A percentile compares a stretch with the other conserved stretches of the same genome.
These are phyloP conservation scores for Pisolithus tinctorius DNA, from an alignment of 768 basidiomycete species.

Conservation along the genomic window DNA sequence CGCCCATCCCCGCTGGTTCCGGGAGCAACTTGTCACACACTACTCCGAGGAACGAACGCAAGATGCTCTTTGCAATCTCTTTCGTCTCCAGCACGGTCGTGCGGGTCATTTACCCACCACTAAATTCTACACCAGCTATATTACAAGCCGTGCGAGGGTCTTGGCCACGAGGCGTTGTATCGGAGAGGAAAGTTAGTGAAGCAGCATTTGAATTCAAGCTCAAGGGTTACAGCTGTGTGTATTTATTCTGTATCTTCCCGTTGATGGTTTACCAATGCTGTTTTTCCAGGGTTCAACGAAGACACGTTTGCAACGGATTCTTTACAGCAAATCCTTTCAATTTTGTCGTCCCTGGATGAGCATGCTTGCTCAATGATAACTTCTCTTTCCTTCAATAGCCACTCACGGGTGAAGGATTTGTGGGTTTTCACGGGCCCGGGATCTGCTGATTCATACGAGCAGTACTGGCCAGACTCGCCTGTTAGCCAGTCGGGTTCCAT, in stretches of 20 bases:
- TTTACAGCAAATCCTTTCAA: constrained; percentile 59
- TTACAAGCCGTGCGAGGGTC: constrained; percentile 71
- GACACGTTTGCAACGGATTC: constrained; percentile 73
- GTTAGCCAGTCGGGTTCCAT: constrained; percentile 30
- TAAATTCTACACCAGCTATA: constrained; percentile 72
- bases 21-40: constrained; percentile 32
- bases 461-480: constrained; percentile 28
- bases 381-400: constrained; percentile 65
- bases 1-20: constrained; percentile 35
- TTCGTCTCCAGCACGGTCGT: constrained; percentile 61
- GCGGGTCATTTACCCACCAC: constrained; percentile 72
- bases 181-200: constrained; percentile 69
- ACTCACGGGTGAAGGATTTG: constrained; percentile 67
- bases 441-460: constrained; percentile 23
- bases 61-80: constrained; percentile 63
- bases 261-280: constrained; percentile 12
- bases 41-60: constrained; percentile 25
- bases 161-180: constrained; percentile 75
- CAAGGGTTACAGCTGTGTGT: constrained; percentile 73
- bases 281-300: constrained; percentile 63
- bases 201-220: constrained; percentile 75
- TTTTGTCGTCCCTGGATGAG: constrained; percentile 59
- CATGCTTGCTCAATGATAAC: constrained; percentile 63
- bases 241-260: constrained; percentile 4
- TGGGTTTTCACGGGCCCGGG: constrained; percentile 69